Evolutionary conservation across 345 rosid genomes (phyloP).

Genomic region (Rhodamnia rubescens): DNA sequence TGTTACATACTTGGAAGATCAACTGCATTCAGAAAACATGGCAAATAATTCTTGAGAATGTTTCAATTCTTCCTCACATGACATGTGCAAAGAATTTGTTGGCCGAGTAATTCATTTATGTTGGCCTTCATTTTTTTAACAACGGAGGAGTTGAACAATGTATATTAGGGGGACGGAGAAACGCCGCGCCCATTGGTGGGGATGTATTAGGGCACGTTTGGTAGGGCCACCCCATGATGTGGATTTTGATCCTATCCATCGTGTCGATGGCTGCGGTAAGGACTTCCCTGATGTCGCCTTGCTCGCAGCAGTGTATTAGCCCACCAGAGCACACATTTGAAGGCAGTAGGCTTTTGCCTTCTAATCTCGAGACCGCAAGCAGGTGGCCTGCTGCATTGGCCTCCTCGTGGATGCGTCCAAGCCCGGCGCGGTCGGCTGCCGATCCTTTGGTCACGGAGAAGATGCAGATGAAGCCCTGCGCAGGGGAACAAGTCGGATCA

Average conservation of each 20-base stretch:
- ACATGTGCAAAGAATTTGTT: neutral
- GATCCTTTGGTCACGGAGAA: slow-evolving; percentile 17
- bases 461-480: slow-evolving; percentile 34
- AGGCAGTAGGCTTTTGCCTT: slow-evolving; percentile 34
- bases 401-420: slow-evolving; percentile 17
- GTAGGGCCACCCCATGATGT: slow-evolving; percentile 38
- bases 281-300: slow-evolving; percentile 15
- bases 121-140: neutral
- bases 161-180: slow-evolving; percentile 16
- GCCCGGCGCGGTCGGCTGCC: slow-evolving; percentile 31
- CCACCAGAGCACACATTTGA: slow-evolving; percentile 15
- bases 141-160: neutral
- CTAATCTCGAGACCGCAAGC: slow-evolving; percentile 29
- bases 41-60: neutral
- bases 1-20: neutral
- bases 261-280: slow-evolving; percentile 12
- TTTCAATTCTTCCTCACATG: neutral
- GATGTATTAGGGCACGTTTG: slow-evolving; percentile 1
- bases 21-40: neutral
- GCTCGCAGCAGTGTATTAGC: slow-evolving; percentile 25
- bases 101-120: neutral
- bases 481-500: neutral
- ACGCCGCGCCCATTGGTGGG: neutral
- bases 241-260: slow-evolving; percentile 16
- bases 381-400: slow-evolving; percentile 17